Conservation (phyloP, 2,329 filamentous ascomycete genomes). For the Alternaria arbusti region DNA sequence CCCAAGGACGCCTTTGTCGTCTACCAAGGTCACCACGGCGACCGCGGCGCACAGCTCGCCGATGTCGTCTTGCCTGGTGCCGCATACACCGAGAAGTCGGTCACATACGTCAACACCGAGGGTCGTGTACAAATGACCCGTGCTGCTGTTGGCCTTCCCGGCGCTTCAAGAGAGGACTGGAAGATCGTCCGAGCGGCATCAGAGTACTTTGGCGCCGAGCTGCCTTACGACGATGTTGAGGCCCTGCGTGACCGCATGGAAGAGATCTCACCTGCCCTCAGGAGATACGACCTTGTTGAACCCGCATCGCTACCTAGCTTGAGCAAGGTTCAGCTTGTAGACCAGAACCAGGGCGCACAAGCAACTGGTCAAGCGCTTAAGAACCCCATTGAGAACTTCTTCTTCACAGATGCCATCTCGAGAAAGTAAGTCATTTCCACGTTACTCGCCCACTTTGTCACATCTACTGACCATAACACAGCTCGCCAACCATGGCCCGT, state of each 20-base stretch:
- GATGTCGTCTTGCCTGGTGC: conserved; percentile 93
- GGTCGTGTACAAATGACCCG: conserved; percentile 94
- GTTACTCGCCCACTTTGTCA: not conserved
- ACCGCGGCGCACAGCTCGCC: conserved; percentile 88
- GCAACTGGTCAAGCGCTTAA: conserved; percentile 75
- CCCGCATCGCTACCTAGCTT: conserved; percentile 73
- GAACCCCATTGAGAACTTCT: conserved; percentile 93
- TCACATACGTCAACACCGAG: conserved; percentile 97
- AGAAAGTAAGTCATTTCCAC: conserved; percentile 72
- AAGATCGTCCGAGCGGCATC: conserved; percentile 95
- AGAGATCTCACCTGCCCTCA: conserved; percentile 89
- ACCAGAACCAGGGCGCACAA: conserved; percentile 90
- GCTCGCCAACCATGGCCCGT: conserved; percentile 97
- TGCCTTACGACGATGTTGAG: conserved; percentile 93
- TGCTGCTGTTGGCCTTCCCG: conserved; percentile 84
- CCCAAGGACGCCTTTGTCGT: conserved; percentile 96
- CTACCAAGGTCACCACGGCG: conserved; percentile 98
- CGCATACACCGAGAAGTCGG: conserved; percentile 95
- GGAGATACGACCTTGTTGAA: conserved; percentile 91
- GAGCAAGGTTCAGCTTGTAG: conserved; percentile 93
- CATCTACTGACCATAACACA: conserved; percentile 48
- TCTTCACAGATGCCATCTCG: conserved; percentile 96
- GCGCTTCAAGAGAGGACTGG: conserved; percentile 94
- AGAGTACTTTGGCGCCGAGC: conserved; percentile 85
- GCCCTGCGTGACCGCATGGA: conserved; percentile 90